Evolutionary conservation across 164 flowering plant species (phyloP), one percentile per base, ranked within the genome.

Genomic region (Vitis amurensis): DNA sequence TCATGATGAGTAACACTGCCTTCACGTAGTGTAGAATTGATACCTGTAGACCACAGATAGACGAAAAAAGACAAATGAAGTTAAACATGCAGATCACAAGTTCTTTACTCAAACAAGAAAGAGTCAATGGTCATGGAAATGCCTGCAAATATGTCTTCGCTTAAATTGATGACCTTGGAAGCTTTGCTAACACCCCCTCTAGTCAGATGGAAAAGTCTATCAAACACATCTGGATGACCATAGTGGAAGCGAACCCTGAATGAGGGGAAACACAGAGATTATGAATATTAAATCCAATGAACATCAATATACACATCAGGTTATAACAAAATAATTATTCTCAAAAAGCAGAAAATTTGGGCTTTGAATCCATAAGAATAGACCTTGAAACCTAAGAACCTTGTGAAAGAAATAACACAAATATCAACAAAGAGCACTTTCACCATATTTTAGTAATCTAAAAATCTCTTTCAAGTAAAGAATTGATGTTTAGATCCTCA

Each of bases 111-210:
- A 4, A 37, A 37, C 44, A 37, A 37, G 44, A 37, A 6, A 37
- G 44, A 37, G 2, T 37, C 44, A 37, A 37, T 37, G 44, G 44
- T 15, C 27, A 60, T 17, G 23, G 56, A 3, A 63, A 64, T 85
- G 71, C 90, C 90, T 64, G 90, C 90, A 80, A 85, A 87, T 77
- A 87, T 87, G 73, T 87, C 90, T 69, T 87, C 90, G 63, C 90
- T 87, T 62, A 87, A 68, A 70, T 87, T 87, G 72, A 87, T 81
- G 53, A 80, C 74, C 71, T 76, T 83, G 52, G 90, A 87, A 72
- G 90, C 88, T 80, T 87, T 87, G 76, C 90, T 85, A 47, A 87
- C 82, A 67, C 90, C 90, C 30, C 90, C 90, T 83, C 88, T 78
- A 1, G 88, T 85, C 16, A 87, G 82, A 75, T 87, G 90, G 70